A percentile compares a stretch with the other conserved stretches of the same genome.
phyloP scores from a whole-genome alignment of 2,329 filamentous ascomycete genomes.

The Aspergillus tamarii region DNA sequence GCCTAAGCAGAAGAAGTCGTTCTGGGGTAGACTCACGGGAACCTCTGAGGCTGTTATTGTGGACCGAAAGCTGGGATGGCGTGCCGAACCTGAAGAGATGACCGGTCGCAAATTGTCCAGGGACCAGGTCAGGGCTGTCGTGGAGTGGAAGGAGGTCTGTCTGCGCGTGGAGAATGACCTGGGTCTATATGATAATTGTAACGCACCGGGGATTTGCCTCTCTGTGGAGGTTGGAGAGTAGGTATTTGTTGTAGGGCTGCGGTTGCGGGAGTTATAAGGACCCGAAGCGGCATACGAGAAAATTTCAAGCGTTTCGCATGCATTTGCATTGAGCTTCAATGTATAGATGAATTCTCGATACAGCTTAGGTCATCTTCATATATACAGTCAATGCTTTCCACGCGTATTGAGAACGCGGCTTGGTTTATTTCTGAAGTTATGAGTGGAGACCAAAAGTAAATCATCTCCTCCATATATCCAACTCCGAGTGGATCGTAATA shows the following conservation, averaged over 20 bases:
- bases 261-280: neutral
- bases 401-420: neutral
- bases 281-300: neutral
- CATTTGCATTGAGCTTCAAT: neutral
- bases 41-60: neutral
- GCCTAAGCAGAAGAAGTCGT: neutral
- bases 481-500: neutral
- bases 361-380: neutral
- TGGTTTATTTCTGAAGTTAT: neutral
- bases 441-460: neutral
- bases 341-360: neutral
- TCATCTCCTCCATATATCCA: neutral
- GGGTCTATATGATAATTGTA: neutral
- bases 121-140: neutral
- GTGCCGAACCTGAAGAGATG: neutral
- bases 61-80: slow-evolving; percentile 1
- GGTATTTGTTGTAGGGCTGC: neutral
- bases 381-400: neutral
- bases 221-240: neutral
- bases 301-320: neutral
- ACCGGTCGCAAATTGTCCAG: neutral
- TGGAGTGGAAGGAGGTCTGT: slow-evolving; percentile 4
- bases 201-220: neutral
- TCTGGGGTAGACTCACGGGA: neutral
- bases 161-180: neutral